Percentiles rank a stretch among this genome's conserved stretches.
Conservation (phyloP, 352 stramenopile genomes). For the Hyaloperonospora arabidopsidis region DNA sequence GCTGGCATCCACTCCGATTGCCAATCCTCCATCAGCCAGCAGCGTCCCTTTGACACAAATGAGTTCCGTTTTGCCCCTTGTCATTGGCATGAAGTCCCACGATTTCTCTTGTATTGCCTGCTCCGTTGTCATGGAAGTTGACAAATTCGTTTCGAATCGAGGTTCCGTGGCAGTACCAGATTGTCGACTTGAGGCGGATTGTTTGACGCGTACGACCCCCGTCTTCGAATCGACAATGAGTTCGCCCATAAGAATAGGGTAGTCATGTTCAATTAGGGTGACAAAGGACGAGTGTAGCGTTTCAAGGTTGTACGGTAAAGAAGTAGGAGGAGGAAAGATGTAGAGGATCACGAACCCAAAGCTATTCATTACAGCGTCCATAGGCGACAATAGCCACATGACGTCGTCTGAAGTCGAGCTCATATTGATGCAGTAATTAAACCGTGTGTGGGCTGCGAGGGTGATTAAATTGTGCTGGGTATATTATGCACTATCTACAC, state of each 20-base stretch:
- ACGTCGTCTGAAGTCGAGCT: background rate
- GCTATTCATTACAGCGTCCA: slow-evolving; percentile 42
- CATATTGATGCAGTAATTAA: slow-evolving; percentile 1
- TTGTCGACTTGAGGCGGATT: slow-evolving; percentile 7
- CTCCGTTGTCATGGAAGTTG: slow-evolving; percentile 23
- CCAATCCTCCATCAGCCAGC: slow-evolving; percentile 41
- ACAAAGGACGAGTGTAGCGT: slow-evolving; percentile 32
- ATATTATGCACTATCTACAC: too few species aligned
- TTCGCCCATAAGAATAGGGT: slow-evolving; percentile 36
- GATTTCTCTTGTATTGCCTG: slow-evolving; percentile 27
- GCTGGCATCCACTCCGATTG: slow-evolving; percentile 34
- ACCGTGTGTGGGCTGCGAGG: too few species aligned
- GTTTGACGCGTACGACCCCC: slow-evolving; percentile 30
- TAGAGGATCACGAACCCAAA: slow-evolving; percentile 48
- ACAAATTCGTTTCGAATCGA: slow-evolving; percentile 28
- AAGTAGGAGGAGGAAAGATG: slow-evolving; percentile 33
- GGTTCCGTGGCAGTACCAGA: slow-evolving; percentile 20
- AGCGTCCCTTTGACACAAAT: slow-evolving; percentile 34
- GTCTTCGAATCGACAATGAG: slow-evolving; percentile 23
- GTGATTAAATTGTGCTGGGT: too few species aligned
- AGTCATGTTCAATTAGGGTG: slow-evolving; percentile 36
- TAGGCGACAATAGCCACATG: slow-evolving; percentile 32
- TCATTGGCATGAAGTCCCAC: slow-evolving; percentile 29
- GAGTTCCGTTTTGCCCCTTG: slow-evolving; percentile 16
- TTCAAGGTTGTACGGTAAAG: slow-evolving; percentile 29